phyloP scores from a whole-genome alignment of 345 rosid species.

The Arabidopsis suecica region DNA sequence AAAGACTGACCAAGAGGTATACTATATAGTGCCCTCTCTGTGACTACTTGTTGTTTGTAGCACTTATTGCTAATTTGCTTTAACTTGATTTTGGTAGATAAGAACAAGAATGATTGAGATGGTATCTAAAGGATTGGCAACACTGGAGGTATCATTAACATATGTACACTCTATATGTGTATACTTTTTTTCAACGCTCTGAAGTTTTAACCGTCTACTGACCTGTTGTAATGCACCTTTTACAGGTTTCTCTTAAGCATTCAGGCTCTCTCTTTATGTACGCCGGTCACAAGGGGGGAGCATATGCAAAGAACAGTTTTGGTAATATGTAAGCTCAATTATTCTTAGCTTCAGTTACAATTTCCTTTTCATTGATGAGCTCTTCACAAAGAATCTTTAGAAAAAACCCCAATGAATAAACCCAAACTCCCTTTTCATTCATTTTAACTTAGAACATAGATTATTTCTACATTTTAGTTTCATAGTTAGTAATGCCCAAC shows the following conservation, averaged over 20 bases:
- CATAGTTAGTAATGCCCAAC: constrained; percentile 5
- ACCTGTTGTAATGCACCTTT: constrained; percentile 34
- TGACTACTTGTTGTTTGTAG: background rate
- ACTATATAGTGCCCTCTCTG: background rate
- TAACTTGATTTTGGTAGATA: constrained; percentile 52
- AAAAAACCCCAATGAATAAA: background rate
- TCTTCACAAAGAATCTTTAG: constrained; percentile 17
- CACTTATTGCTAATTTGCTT: background rate
- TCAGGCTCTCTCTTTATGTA: constrained; percentile 99
- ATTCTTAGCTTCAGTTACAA: constrained; percentile 3
- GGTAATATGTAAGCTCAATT: constrained; percentile 79
- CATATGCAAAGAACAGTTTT: constrained; percentile 99
- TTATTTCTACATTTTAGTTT: constrained; percentile 17
- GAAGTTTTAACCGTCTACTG: constrained; percentile 15
- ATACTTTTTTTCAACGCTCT: background rate
- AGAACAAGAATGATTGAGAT: constrained; percentile 88
- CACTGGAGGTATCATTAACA: constrained; percentile 69
- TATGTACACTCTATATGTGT: constrained; percentile 5
- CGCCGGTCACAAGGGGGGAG: constrained; percentile 89
- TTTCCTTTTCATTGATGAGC: constrained; percentile 8
- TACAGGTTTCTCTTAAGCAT: constrained; percentile 92
- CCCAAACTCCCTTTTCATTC: constrained; percentile 17
- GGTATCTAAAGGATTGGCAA: constrained; percentile 86
- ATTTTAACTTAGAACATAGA: constrained; percentile 2
- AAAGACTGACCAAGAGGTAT: constrained; percentile 97